Evolutionary conservation across 306 rosid genomes (phyloP).

Genomic region (Senna siamea): DNA sequence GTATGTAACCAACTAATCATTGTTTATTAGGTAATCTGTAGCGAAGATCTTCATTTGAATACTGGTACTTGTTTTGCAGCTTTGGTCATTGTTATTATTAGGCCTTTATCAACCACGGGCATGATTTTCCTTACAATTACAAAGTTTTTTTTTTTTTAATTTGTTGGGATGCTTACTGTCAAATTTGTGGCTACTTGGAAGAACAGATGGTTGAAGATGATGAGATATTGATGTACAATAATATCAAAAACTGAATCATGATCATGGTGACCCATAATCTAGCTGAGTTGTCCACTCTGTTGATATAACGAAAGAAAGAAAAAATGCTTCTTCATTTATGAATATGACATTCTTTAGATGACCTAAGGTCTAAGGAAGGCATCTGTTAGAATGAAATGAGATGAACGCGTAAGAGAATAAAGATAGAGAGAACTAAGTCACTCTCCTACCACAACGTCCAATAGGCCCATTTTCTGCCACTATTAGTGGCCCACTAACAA

Average conservation of each 20-base stretch:
- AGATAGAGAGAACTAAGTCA: not conserved
- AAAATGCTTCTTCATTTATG: not conserved
- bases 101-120: slow-evolving; percentile 33
- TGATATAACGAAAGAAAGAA: not conserved
- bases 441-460: not conserved
- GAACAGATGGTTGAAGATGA: slow-evolving; percentile 24
- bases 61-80: slow-evolving; percentile 26
- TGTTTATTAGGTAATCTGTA: slow-evolving; percentile 56
- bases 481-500: not conserved
- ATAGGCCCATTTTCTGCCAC: not conserved
- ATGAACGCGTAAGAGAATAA: not conserved
- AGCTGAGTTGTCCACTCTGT: not conserved
- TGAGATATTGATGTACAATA: slow-evolving; percentile 11
- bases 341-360: not conserved
- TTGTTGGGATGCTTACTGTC: not conserved
- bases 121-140: slow-evolving; percentile 25
- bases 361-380: not conserved
- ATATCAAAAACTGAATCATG: slow-evolving; percentile 6
- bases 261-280: slow-evolving; percentile 14
- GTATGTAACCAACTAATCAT: slow-evolving; percentile 77
- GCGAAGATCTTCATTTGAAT: slow-evolving; percentile 47
- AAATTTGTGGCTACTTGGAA: slow-evolving; percentile 27
- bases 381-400: not conserved
- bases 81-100: slow-evolving; percentile 5
- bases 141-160: not conserved